Evolutionary conservation across 768 basidiomycete genomes (phyloP), one percentile per base, ranked within the genome.

Genomic region (Tricholoma flavovirens): DNA sequence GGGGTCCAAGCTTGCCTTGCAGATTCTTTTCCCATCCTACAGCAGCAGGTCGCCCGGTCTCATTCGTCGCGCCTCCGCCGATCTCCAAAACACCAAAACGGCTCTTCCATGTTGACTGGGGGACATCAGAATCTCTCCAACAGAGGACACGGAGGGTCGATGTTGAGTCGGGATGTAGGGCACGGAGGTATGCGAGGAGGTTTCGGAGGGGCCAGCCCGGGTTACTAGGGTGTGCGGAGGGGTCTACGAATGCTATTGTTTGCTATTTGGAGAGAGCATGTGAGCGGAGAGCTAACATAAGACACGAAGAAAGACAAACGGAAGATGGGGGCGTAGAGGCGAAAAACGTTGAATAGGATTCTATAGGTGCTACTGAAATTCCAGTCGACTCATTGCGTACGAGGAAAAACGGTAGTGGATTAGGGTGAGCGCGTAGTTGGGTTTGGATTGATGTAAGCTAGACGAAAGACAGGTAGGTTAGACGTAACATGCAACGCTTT

Each of bases 11-110:
- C 65, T 95, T 95, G 17, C 93, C 94, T 65, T 83, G 82, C 17
- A 76, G 79, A 69, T 93, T 95, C 77, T 91, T 92, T 74, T 98
- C 96, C 97, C 97, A 99, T 5, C 96, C 97, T 0, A 96, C 88
- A 0, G 92, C 88, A 8, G 74, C 73, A 0, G 90, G 88, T 8
- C 77, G 72, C 3, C 51, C 59, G 8, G 38, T 46, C 56, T 32
- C 45, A 48, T 33, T 33, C 17, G 62, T 43, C 0, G 65, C 59
- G 15, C 50, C 56, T 17, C 63, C 64, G 15, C 69, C 71, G 26
- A 75, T 66, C 15, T 66, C 67, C 2, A 90, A 64, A 14, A 77
- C 63, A 0, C 87, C 89, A 48, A 85, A 75, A 24, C 83, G 81
- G 59, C 86, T 87, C 68, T 79, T 86, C 82, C 84, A 87, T 0